Conservation (phyloP, 2,329 filamentous ascomycete species). For the Pestalotiopsis sp. region DNA sequence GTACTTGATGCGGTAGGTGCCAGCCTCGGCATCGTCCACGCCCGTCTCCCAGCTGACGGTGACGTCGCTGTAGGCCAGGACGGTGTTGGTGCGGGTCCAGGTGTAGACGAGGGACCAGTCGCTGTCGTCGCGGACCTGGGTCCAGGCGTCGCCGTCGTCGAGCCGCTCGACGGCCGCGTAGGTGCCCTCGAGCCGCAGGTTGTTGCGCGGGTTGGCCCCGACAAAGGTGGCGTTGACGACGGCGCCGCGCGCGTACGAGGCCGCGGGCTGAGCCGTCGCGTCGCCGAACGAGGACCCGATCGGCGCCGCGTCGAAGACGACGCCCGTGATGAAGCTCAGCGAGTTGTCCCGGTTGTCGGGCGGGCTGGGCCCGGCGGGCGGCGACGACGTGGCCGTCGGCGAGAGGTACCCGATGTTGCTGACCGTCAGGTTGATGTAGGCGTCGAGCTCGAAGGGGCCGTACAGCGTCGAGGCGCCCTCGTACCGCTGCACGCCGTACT, state of each 20-base stretch:
- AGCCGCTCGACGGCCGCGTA: constrained; percentile 76
- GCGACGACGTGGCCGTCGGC: constrained; percentile 44
- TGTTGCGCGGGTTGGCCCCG: constrained; percentile 88
- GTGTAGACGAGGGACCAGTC: constrained; percentile 85
- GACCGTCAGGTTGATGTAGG: constrained; percentile 87
- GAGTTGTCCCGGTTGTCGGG: constrained; percentile 80
- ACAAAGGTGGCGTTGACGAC: constrained; percentile 72
- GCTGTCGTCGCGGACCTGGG: constrained; percentile 67
- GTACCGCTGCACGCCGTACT: constrained; percentile 85
- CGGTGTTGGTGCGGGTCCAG: constrained; percentile 73
- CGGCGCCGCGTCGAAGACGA: constrained; percentile 73
- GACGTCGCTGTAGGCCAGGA: constrained; percentile 78
- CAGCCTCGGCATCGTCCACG: constrained; percentile 53
- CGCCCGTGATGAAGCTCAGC: constrained; percentile 78
- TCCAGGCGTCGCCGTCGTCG: constrained; percentile 58
- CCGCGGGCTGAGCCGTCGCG: constrained; percentile 56
- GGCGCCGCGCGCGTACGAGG: constrained; percentile 62
- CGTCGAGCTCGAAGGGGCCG: constrained; percentile 79
- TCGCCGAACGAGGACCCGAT: constrained; percentile 72
- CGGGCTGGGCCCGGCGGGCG: constrained; percentile 63
- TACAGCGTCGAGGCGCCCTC: constrained; percentile 94
- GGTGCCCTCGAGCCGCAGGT: constrained; percentile 77
- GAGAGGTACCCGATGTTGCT: constrained; percentile 69
- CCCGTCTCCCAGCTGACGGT: constrained; percentile 81
- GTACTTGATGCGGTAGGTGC: constrained; percentile 80